These are phyloP conservation scores for Lipomyces yamanashiensis DNA, from an alignment of 805 yeast species.

Conservation along the genomic window DNA sequence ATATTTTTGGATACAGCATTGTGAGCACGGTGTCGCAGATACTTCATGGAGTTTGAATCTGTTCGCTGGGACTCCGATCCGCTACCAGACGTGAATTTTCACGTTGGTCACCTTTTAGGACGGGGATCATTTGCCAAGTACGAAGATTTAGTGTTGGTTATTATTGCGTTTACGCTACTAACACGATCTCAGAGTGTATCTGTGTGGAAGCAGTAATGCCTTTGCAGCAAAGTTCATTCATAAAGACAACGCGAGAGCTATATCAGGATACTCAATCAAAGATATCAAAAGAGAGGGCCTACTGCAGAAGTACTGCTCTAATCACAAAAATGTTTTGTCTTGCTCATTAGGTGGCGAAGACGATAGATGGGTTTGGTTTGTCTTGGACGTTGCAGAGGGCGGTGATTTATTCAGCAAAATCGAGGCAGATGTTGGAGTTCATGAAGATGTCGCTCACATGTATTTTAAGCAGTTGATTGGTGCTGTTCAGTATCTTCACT, in stretches of 20 bases:
- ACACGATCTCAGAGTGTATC: conserved; percentile 51
- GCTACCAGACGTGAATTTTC: conserved; percentile 17
- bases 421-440: conserved; percentile 75
- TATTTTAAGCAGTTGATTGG: conserved; percentile 68
- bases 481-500: conserved; percentile 65
- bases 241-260: conserved; percentile 45
- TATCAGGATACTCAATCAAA: conserved; percentile 41
- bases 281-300: conserved; percentile 57
- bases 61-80: conserved; percentile 13
- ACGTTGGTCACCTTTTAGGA: conserved; percentile 58
- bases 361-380: conserved; percentile 64
- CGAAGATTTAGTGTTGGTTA: conserved; percentile 23
- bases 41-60: background rate
- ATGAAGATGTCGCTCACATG: conserved; percentile 66
- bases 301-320: conserved; percentile 61
- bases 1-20: too few relatives aligned
- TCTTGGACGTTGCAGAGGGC: conserved; percentile 70
- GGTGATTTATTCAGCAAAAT: conserved; percentile 82
- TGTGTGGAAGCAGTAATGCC: conserved; percentile 50
- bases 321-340: conserved; percentile 63
- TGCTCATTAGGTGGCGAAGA: conserved; percentile 60
- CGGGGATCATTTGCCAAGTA: conserved; percentile 70
- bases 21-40: background rate
- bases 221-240: conserved; percentile 63
- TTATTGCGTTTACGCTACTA: background rate